Percentiles rank a stretch among this genome's conserved stretches.
Evolutionary conservation across 179 eudicot genomes (phyloP).

Genomic region (Patellifolia procumbens): DNA sequence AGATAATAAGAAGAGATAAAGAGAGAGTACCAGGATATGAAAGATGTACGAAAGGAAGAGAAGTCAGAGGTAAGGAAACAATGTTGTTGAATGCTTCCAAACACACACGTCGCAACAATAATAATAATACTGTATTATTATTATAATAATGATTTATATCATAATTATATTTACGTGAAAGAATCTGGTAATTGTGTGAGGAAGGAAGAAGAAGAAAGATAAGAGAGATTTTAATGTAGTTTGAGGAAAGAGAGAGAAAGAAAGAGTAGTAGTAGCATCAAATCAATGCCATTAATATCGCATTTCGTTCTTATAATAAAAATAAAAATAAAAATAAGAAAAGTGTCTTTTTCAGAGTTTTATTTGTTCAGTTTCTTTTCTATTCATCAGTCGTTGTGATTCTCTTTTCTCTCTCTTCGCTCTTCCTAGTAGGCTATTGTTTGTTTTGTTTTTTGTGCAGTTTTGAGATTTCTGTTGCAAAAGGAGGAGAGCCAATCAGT

Average conservation of each 20-base stretch:
- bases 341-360: conserved; percentile 28
- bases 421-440: background rate
- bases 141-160: background rate
- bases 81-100: conserved; percentile 34
- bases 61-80: conserved; percentile 18
- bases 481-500: conserved; percentile 20
- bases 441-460: background rate
- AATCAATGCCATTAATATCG: too few relatives aligned
- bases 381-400: conserved; percentile 36
- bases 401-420: conserved; percentile 10
- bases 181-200: conserved; percentile 25
- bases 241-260: background rate
- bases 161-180: too few relatives aligned
- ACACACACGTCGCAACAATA: conserved; percentile 19
- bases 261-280: background rate
- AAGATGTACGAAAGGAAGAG: conserved; percentile 20
- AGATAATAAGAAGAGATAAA: conserved; percentile 13
- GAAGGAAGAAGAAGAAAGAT: conserved; percentile 10
- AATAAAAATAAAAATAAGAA: background rate
- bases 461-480: conserved; percentile 28
- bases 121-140: background rate
- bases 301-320: background rate
- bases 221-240: background rate
- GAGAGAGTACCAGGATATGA: conserved; percentile 27
- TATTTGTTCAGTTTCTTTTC: conserved; percentile 10